phyloP scores from a whole-genome alignment of 495 filamentous ascomycete species.

The Xylaria acuta region DNA sequence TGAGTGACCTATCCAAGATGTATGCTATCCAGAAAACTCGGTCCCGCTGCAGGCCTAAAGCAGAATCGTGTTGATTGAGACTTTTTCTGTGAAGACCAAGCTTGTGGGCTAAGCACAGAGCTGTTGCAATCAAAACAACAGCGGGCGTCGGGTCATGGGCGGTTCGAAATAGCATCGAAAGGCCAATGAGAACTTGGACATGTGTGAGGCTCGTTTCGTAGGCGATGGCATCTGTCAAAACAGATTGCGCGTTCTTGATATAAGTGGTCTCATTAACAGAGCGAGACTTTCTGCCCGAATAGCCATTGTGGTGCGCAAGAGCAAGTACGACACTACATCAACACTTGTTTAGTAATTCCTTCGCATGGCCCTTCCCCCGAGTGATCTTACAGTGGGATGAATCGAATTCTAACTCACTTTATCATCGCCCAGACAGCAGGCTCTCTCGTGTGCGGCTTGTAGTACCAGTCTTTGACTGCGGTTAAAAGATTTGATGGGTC shows the following conservation, averaged over 20 bases:
- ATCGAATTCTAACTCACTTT: neutral
- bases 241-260: conserved; percentile 30
- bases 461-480: conserved; percentile 22
- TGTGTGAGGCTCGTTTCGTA: conserved; percentile 19
- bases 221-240: conserved; percentile 24
- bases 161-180: conserved; percentile 24
- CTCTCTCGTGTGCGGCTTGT: conserved; percentile 15
- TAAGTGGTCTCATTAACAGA: conserved; percentile 5
- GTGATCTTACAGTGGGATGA: neutral
- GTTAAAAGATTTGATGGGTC: conserved; percentile 18
- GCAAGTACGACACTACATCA: conserved; percentile 23
- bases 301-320: conserved; percentile 15
- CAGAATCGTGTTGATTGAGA: neutral
- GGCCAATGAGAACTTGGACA: conserved; percentile 26
- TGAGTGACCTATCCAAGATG: conserved; percentile 27
- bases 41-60: conserved; percentile 2
- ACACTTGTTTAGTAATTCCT: neutral
- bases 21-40: conserved; percentile 33
- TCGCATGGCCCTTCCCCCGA: neutral
- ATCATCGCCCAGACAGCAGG: conserved; percentile 31
- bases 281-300: neutral
- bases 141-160: conserved; percentile 15
- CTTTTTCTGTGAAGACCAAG: conserved; percentile 23
- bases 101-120: conserved; percentile 24
- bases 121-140: conserved; percentile 24